phyloP scores from a whole-genome alignment of 192 early-diverging fungal genomes.

The Kappamyces sp. region DNA sequence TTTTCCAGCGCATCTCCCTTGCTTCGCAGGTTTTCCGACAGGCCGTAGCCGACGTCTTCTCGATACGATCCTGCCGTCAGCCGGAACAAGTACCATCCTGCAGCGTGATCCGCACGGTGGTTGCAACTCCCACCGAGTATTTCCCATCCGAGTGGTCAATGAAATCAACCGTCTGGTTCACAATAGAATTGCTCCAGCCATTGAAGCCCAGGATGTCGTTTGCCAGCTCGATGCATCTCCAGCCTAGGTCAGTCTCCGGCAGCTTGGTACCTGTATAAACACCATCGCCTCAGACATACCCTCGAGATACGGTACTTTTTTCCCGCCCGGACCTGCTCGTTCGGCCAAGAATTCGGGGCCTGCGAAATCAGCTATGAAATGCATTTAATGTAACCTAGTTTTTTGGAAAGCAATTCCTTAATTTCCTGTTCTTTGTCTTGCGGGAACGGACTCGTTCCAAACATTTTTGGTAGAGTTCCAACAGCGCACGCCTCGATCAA shows the following conservation, averaged over 20 bases:
- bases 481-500: no score
- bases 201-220: conserved; percentile 94
- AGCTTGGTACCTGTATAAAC: conserved; percentile 38
- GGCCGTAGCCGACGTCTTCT: conserved; percentile 85
- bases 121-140: conserved; percentile 64
- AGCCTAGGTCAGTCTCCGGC: conserved; percentile 71
- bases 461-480: no score
- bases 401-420: not conserved
- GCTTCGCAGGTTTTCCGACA: conserved; percentile 65
- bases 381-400: not conserved
- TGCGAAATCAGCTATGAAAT: conserved; percentile 1
- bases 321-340: conserved; percentile 62
- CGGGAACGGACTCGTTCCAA: no score
- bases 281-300: conserved; percentile 14
- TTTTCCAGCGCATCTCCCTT: conserved; percentile 83
- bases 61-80: not conserved
- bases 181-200: conserved; percentile 78
- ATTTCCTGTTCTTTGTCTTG: no score
- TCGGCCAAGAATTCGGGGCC: conserved; percentile 65
- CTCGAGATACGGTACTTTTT: conserved; percentile 8
- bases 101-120: conserved; percentile 74
- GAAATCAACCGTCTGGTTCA: conserved; percentile 74
- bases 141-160: conserved; percentile 52
- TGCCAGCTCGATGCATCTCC: conserved; percentile 77
- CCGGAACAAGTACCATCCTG: conserved; percentile 84